A percentile compares a stretch with the other conserved stretches of the same genome.
phyloP scores from a whole-genome alignment of 73 alveolate species.

The Paraurostyla sp. region DNA sequence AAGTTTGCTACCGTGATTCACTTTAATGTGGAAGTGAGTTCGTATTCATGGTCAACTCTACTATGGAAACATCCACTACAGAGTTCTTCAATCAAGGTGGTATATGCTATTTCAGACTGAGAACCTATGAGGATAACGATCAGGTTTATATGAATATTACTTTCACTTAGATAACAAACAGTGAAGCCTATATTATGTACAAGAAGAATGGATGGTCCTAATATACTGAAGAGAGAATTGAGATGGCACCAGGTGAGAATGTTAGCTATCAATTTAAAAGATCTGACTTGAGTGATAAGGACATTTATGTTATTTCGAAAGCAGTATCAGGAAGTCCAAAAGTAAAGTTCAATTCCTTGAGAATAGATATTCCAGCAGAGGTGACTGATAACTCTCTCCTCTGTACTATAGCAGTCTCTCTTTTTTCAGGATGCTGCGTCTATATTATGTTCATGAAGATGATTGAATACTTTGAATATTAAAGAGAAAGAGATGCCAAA shows the following conservation, averaged over 20 bases:
- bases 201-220: neutral
- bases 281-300: constrained; percentile 39
- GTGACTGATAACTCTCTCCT: neutral
- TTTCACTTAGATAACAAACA: neutral
- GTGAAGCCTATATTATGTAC: constrained; percentile 7
- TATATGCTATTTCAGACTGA: constrained; percentile 12
- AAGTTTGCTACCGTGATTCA: constrained; percentile 54
- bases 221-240: neutral
- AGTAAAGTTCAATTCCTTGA: neutral
- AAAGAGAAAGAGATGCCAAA: neutral
- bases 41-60: constrained; percentile 44
- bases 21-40: constrained; percentile 41
- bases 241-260: constrained; percentile 44
- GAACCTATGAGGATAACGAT: constrained; percentile 42
- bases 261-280: neutral
- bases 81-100: constrained; percentile 25
- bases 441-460: neutral
- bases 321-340: neutral
- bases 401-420: neutral
- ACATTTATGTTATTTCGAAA: constrained; percentile 21
- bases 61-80: constrained; percentile 51
- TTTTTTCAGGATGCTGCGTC: neutral
- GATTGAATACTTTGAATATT: neutral
- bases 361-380: neutral
- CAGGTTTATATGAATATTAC: constrained; percentile 24